Conservation (phyloP, 2,329 filamentous ascomycete species). For the Fusarium floridanum region DNA sequence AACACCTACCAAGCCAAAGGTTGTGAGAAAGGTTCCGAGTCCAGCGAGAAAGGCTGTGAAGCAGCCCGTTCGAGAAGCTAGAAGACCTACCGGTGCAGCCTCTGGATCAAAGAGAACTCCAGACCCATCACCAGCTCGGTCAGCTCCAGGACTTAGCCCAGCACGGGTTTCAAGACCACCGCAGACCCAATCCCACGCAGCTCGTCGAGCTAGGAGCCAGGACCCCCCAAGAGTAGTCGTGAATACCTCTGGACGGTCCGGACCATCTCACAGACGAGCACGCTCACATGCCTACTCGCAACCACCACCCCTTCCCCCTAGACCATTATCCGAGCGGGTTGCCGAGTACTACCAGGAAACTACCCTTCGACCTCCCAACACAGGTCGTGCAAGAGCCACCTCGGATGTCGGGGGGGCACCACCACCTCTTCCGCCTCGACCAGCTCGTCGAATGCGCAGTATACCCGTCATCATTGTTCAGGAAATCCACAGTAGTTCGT, state of each 20-base stretch:
- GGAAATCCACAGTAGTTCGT: constrained; percentile 39
- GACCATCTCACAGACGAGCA: constrained; percentile 3
- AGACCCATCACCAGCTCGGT: constrained; percentile 43
- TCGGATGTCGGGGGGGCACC: constrained; percentile 42
- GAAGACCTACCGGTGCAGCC: constrained; percentile 12
- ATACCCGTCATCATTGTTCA: constrained; percentile 49
- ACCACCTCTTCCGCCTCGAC: constrained; percentile 45
- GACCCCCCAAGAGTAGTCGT: constrained; percentile 15
- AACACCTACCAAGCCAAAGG: constrained; percentile 25
- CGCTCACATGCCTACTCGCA: constrained; percentile 8
- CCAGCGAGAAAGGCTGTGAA: constrained; percentile 24
- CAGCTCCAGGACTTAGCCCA: constrained; percentile 18
- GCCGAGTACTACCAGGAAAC: constrained; percentile 22
- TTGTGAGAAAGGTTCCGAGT: constrained; percentile 29
- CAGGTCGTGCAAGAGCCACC: constrained; percentile 26
- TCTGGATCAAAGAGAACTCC: constrained; percentile 29
- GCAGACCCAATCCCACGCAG: constrained; percentile 13
- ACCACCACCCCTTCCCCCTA: constrained; percentile 30
- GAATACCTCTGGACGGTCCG: constrained; percentile 12
- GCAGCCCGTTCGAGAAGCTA: constrained; percentile 31
- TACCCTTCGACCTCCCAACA: constrained; percentile 16
- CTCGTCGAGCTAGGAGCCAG: constrained; percentile 7
- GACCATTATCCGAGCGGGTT: constrained; percentile 23
- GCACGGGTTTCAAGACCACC: neutral
- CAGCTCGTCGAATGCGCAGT: constrained; percentile 42